Evolutionary conservation across 441 rosid species (phyloP).

Genomic region (Breynia disticha): DNA sequence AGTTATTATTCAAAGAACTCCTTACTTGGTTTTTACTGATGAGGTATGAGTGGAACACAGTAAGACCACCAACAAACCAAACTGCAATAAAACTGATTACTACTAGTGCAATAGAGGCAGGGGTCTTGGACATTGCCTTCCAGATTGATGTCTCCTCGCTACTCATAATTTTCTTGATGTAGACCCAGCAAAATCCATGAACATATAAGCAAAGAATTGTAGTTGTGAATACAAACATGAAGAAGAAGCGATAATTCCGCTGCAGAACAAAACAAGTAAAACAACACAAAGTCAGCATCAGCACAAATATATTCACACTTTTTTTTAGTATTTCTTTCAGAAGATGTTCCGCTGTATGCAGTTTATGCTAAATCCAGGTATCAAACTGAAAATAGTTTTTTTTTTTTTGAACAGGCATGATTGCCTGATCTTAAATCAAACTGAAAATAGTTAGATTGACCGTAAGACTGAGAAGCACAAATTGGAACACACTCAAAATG

Average conservation of each 20-base stretch:
- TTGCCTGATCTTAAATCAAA: too few species aligned
- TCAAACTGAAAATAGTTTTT: too few species aligned
- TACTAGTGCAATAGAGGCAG: slow-evolving; percentile 60
- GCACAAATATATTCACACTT: not conserved
- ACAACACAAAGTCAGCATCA: not conserved
- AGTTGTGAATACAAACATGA: slow-evolving; percentile 69
- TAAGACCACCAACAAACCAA: slow-evolving; percentile 99
- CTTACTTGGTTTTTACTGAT: slow-evolving; percentile 88
- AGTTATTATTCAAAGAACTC: slow-evolving; percentile 7
- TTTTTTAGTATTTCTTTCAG: too few species aligned
- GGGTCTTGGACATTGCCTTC: slow-evolving; percentile 75
- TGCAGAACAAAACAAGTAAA: slow-evolving; percentile 36
- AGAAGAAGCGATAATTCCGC: slow-evolving; percentile 96
- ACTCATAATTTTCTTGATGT: slow-evolving; percentile 56
- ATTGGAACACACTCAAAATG: too few species aligned
- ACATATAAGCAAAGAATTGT: slow-evolving; percentile 82
- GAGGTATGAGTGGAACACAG: slow-evolving; percentile 79
- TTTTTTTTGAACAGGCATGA: too few species aligned
- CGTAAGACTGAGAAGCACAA: too few species aligned
- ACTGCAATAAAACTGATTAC: slow-evolving; percentile 60
- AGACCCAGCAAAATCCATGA: slow-evolving; percentile 91
- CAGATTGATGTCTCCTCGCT: slow-evolving; percentile 48
- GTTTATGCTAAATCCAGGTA: too few species aligned
- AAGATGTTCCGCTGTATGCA: too few species aligned
- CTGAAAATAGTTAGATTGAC: too few species aligned